These are phyloP conservation scores for Cercospora nicotianae DNA, from an alignment of 2,329 filamentous ascomycete species.

Conservation along the genomic window DNA sequence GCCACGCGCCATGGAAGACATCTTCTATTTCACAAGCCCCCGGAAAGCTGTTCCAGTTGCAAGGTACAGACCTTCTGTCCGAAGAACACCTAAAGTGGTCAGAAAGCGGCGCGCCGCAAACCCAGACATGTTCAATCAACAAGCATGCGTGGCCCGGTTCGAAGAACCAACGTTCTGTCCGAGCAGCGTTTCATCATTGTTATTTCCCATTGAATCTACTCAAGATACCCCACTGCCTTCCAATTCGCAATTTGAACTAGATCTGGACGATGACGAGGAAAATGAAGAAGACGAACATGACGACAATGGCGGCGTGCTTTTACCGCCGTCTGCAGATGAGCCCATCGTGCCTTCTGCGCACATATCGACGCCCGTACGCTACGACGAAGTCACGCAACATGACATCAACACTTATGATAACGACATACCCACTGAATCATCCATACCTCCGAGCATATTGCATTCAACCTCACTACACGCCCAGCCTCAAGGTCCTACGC, in stretches of 20 bases:
- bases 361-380: background rate
- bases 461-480: background rate
- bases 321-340: constrained; percentile 7
- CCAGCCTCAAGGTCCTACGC: background rate
- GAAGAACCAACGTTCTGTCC: constrained; percentile 34
- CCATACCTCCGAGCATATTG: background rate
- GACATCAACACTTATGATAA: constrained; percentile 3
- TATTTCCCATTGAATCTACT: constrained; percentile 17
- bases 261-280: constrained; percentile 11
- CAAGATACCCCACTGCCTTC: constrained; percentile 14
- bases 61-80: constrained; percentile 20
- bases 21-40: constrained; percentile 34
- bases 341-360: constrained; percentile 8
- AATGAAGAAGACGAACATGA: constrained; percentile 24
- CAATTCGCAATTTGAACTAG: constrained; percentile 6
- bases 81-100: constrained; percentile 19
- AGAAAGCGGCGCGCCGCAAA: constrained; percentile 24
- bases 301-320: constrained; percentile 15
- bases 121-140: constrained; percentile 23
- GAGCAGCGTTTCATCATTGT: constrained; percentile 24
- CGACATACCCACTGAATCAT: background rate
- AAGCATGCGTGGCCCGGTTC: constrained; percentile 33
- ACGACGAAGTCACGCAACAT: constrained; percentile 11
- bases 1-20: constrained; percentile 23
- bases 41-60: constrained; percentile 16